phyloP scores from a whole-genome alignment of 2,329 filamentous ascomycete species.

The Pseudocercospora vitis region DNA sequence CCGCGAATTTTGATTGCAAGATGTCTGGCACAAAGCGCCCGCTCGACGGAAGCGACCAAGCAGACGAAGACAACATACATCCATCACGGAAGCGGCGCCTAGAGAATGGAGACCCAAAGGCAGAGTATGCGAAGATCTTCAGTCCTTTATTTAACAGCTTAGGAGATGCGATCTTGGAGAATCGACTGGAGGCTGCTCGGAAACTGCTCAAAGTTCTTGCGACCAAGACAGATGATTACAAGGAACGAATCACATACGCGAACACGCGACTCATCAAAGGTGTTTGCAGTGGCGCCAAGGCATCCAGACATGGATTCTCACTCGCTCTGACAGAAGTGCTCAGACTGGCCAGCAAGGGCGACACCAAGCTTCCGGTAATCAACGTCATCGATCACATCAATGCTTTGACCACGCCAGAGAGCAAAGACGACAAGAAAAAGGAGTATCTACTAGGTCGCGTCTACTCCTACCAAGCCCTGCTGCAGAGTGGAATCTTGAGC shows the following conservation, averaged over 20 bases:
- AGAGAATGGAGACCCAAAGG: slow-evolving; percentile 42
- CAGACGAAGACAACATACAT: slow-evolving; percentile 27
- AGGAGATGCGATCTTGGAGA: slow-evolving; percentile 47
- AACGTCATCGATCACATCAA: slow-evolving; percentile 53
- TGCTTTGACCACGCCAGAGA: slow-evolving; percentile 53
- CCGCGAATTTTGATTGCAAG: not conserved
- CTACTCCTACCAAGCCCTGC: slow-evolving; percentile 83
- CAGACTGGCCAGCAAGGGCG: slow-evolving; percentile 55
- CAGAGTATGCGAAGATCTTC: slow-evolving; percentile 48
- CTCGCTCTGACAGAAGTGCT: slow-evolving; percentile 82
- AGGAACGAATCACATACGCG: slow-evolving; percentile 42
- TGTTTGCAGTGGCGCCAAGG: slow-evolving; percentile 85
- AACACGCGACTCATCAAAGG: slow-evolving; percentile 69
- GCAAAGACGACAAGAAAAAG: slow-evolving; percentile 72
- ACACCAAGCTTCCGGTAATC: slow-evolving; percentile 16
- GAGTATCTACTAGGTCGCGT: slow-evolving; percentile 83
- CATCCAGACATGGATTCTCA: slow-evolving; percentile 83
- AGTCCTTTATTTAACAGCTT: slow-evolving; percentile 40
- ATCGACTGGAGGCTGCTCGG: slow-evolving; percentile 48
- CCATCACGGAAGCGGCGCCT: slow-evolving; percentile 36
- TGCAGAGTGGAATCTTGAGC: slow-evolving; percentile 71
- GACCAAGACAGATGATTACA: slow-evolving; percentile 39
- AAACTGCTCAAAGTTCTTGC: slow-evolving; percentile 46
- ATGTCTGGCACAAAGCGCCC: slow-evolving; percentile 32
- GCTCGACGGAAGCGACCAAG: slow-evolving; percentile 20